Evolutionary conservation across 164 flowering plant genomes (phyloP), one percentile per base, ranked within the genome.

Genomic region (Annona cherimola): DNA sequence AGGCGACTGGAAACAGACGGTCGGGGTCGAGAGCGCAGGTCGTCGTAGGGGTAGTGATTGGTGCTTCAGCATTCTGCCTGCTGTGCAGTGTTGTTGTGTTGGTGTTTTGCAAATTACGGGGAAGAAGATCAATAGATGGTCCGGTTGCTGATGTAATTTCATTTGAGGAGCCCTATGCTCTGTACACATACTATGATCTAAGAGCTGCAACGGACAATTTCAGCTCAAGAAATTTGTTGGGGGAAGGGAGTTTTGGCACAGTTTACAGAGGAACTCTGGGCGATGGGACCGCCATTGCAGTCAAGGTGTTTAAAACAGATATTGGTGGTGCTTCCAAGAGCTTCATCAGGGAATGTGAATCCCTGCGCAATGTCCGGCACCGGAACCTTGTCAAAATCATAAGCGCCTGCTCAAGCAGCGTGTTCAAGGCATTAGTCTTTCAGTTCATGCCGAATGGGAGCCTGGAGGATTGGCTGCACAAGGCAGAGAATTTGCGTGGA

Each of bases 381-480:
- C 39, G 76, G 18, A 68, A 74, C n/a, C 71, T 74, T 39, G 71
- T 74, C 18, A 74, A 35, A 45, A 45, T 74, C 19, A 74, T 66
- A 50, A 66, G 66, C 14, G 61, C 70, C 26, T 77, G 71, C 61
- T 61, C 71, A 14, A 42, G 63, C 64, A 40, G 55, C 12, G 73
- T 71, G 3, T 75, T 78, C 68, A 78, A 59, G 61, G 77, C 78
- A 2, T 43, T 78, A 63, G 62, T 78, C 16, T 40, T 78, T 3
- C 73, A 75, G 63, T 78, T 20, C 73, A 75, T 75, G 77, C 78
- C 78, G 1, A 75, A 71, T 55, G 78, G 81, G 35, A 78, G 73
- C 73, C 45, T 78, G 40, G 78, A 78, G 6, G 63, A 63, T 5
- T 68, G 78, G 69, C 68, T 78, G 19, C 69, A 67, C 26, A 40